A percentile compares a stretch with the other conserved stretches of the same genome.
phyloP scores from a whole-genome alignment of 2,329 filamentous ascomycete species.

The Penicillium sp. region DNA sequence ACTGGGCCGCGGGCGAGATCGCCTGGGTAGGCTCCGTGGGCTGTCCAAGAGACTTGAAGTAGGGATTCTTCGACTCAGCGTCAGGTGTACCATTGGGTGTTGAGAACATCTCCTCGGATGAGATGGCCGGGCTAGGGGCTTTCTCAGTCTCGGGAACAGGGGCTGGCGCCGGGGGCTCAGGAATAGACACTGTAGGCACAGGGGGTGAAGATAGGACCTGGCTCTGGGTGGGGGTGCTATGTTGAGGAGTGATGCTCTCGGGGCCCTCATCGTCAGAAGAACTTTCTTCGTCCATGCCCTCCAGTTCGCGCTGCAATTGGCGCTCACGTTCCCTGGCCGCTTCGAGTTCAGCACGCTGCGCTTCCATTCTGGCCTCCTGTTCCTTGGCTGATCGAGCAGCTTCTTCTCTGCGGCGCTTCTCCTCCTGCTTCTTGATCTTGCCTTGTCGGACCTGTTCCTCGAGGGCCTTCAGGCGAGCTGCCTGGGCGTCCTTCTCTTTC shows the following conservation, averaged over 20 bases:
- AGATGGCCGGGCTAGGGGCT: slow-evolving; percentile 46
- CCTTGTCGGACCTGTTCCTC: slow-evolving; percentile 91
- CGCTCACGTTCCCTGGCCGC: slow-evolving; percentile 84
- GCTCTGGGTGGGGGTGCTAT: slow-evolving; percentile 56
- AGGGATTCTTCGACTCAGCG: slow-evolving; percentile 86
- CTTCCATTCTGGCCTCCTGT: slow-evolving; percentile 77
- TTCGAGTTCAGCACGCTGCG: slow-evolving; percentile 86
- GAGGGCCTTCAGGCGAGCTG: slow-evolving; percentile 77
- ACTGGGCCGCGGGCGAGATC: slow-evolving; percentile 51
- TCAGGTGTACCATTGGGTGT: slow-evolving; percentile 56
- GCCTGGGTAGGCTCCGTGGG: slow-evolving; percentile 51
- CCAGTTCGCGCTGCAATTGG: slow-evolving; percentile 81
- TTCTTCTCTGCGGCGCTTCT: slow-evolving; percentile 87
- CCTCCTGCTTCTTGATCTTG: slow-evolving; percentile 93
- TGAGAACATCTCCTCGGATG: slow-evolving; percentile 18
- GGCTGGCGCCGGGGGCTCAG: slow-evolving; percentile 24
- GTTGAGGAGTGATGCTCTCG: slow-evolving; percentile 61
- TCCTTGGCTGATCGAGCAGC: slow-evolving; percentile 81
- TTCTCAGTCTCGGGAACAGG: slow-evolving; percentile 46
- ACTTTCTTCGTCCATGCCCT: slow-evolving; percentile 69
- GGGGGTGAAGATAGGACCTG: slow-evolving; percentile 47
- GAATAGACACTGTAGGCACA: slow-evolving; percentile 26
- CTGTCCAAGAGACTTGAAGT: slow-evolving; percentile 83
- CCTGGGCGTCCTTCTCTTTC: slow-evolving; percentile 72
- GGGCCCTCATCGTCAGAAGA: slow-evolving; percentile 78